Conservation (phyloP, 2,329 filamentous ascomycete genomes). For the Arachnopeziza araneosa region DNA sequence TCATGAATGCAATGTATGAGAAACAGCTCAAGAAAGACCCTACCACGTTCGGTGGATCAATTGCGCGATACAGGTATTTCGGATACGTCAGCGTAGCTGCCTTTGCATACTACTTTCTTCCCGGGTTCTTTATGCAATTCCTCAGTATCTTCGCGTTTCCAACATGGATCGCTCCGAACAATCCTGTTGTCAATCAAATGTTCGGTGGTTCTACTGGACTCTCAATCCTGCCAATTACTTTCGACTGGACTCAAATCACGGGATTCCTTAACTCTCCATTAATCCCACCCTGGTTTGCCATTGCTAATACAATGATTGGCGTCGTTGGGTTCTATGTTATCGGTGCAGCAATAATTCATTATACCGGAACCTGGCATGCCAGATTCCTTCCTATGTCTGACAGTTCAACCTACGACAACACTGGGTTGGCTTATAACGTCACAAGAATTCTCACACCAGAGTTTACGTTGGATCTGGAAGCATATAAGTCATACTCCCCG, state of each 20-base stretch:
- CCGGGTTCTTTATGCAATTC: conserved; percentile 50
- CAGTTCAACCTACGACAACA: conserved; percentile 59
- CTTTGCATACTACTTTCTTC: conserved; percentile 47
- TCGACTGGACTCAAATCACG: conserved; percentile 68
- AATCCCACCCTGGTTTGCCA: conserved; percentile 47
- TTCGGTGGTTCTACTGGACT: conserved; percentile 64
- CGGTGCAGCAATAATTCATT: conserved; percentile 57
- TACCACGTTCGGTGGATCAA: conserved; percentile 37
- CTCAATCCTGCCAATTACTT: conserved; percentile 65
- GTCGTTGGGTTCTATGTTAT: conserved; percentile 56
- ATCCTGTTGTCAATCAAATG: conserved; percentile 62
- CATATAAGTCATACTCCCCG: conserved; percentile 65
- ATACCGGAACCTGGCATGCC: conserved; percentile 57
- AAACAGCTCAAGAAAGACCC: conserved; percentile 46
- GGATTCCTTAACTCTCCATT: conserved; percentile 27
- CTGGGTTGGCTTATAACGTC: conserved; percentile 53
- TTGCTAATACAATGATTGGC: conserved; percentile 48
- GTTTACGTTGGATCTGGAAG: conserved; percentile 60
- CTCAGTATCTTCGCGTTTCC: conserved; percentile 67
- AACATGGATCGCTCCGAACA: conserved; percentile 67
- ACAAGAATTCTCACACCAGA: conserved; percentile 51
- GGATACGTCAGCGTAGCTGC: conserved; percentile 36
- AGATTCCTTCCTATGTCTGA: conserved; percentile 58
- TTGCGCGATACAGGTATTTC: conserved; percentile 35
- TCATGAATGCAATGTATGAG: conserved; percentile 56